Base-by-base conservation (phyloP, 768 basidiomycete genomes). In the Suillus lakei region DNA sequence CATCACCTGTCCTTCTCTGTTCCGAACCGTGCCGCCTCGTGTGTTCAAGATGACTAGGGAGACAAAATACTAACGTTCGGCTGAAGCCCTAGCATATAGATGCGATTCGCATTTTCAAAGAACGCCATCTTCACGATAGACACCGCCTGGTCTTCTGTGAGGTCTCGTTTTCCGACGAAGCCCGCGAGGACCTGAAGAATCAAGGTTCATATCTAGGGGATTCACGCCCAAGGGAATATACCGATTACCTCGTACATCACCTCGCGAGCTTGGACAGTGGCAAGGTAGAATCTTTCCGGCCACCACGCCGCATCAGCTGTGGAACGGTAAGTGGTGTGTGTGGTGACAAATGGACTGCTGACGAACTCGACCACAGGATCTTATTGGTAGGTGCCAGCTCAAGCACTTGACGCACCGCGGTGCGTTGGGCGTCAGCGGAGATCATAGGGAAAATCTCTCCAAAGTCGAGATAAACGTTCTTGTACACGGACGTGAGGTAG, bases 341-440 rank as follows among this genome's bases (percentile, higher is more conserved):
- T 32, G 36, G 26, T 7, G 5, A 39, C 4, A 39, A 9, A 10
- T 36, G 23, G 1, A 34, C 28, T 54, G 4, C 48, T 12, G 12
- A 76, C 86, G 68, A 69, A 91, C 91, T 92, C 4, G 91, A 92
- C 90, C 90, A 94, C 79, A 94, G 72, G 32, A 93, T 86, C 72
- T 93, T 94, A 73, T 88, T 92, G 34, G 88, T 91, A 15, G 92
- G 92, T 18, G 84, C 80, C 16, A 92, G 76, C 74, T 93, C 92
- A 2, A 93, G 77, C 26, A 91, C 78, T 71, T 93, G 86, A 30
- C 81, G 82, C 32, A 93, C 74, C 54, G 88, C 81, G 0, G 75
- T 70, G 13, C 84, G 79, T 74, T 93, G 92, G 3, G 91, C 92
- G 7, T 84, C 80, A 0, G 77, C 79, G 0, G 89, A 89, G 48